phyloP scores from a whole-genome alignment of 768 basidiomycete genomes.

The Pholiota conissans region DNA sequence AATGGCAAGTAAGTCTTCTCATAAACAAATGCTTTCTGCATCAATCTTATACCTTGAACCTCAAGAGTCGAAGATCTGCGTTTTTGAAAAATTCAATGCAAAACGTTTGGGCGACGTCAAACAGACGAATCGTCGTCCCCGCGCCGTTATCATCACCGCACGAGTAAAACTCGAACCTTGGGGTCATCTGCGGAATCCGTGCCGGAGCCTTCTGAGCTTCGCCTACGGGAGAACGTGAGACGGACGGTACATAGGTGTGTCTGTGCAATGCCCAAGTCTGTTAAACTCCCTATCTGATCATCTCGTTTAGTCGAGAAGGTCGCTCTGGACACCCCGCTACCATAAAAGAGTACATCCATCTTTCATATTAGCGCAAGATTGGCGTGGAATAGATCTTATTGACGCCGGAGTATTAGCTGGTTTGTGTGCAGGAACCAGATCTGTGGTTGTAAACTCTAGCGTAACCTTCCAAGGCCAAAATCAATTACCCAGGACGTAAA shows the following conservation, averaged over 20 bases:
- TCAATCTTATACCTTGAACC: slow-evolving; percentile 5
- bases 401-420: slow-evolving; percentile 82
- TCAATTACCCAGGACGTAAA: slow-evolving; percentile 61
- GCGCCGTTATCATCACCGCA: slow-evolving; percentile 67
- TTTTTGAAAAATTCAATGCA: slow-evolving; percentile 72
- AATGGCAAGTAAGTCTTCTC: slow-evolving; percentile 57
- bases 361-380: slow-evolving; percentile 82
- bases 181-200: slow-evolving; percentile 37
- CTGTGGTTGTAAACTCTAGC: slow-evolving; percentile 6
- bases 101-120: slow-evolving; percentile 65
- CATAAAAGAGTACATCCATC: slow-evolving; percentile 72
- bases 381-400: slow-evolving; percentile 74
- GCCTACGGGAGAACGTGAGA: slow-evolving; percentile 70
- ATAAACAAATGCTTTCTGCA: slow-evolving; percentile 3
- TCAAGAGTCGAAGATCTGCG: slow-evolving; percentile 57
- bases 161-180: slow-evolving; percentile 31
- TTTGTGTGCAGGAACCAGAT: slow-evolving; percentile 20
- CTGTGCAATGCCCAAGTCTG: neutral
- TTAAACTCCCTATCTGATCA: neutral
- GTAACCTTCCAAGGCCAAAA: slow-evolving; percentile 49
- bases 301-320: slow-evolving; percentile 55
- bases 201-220: slow-evolving; percentile 59
- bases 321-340: slow-evolving; percentile 69
- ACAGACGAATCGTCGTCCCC: slow-evolving; percentile 72
- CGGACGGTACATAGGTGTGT: slow-evolving; percentile 75